Evolutionary conservation across 805 yeast species (phyloP), one percentile per base, ranked within the genome.

Genomic region (Wickerhamiella kurtzmanii): DNA sequence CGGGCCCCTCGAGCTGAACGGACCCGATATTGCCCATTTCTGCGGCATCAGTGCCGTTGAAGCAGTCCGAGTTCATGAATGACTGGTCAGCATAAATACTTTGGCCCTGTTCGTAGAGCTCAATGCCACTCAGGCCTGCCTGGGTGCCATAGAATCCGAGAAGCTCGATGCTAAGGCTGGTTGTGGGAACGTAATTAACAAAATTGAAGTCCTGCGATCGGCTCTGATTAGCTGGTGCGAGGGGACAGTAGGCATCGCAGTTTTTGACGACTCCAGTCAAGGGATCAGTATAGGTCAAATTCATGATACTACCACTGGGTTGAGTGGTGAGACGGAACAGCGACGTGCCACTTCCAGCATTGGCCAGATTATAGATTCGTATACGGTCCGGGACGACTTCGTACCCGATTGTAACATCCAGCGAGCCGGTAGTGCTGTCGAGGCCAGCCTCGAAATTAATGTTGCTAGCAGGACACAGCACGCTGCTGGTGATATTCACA

Each of bases 201-300:
- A 92, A 83, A 1, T 79, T 78, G 65, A 85, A 92, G 50, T 88
- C 96, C 58, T 82, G 89, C 57, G 71, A 86, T 25, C 11, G 32
- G n/a, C 67, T 62, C 1, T 65, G 51, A n/a, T 57, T 38, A 25
- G 43, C 38, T 4, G 44, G 19, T 1, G 72, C 64, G 21, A 89
- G 66, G 0, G 96, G 94, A 63, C 98, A 92, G 73, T 76, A 80
- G 0, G 95, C 94, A 62, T 87, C 95, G 68, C 98, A 92, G 58
- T 66, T 66, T 15, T 65, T 60, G 2, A 72, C 44, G n/a, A 69
- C 64, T 43, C 80, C 77, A 2, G 85, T 72, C 0, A 59, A 50
- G 2, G 95, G 94, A 59, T 89, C 89, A 19, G 82, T 67, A 57
- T 87, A 92, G 0, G 94, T 77, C 53, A 92, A 62, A 61, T 92